phyloP scores from a whole-genome alignment of 1,284 basidiomycete species.

The Coriolopsis trogii region DNA sequence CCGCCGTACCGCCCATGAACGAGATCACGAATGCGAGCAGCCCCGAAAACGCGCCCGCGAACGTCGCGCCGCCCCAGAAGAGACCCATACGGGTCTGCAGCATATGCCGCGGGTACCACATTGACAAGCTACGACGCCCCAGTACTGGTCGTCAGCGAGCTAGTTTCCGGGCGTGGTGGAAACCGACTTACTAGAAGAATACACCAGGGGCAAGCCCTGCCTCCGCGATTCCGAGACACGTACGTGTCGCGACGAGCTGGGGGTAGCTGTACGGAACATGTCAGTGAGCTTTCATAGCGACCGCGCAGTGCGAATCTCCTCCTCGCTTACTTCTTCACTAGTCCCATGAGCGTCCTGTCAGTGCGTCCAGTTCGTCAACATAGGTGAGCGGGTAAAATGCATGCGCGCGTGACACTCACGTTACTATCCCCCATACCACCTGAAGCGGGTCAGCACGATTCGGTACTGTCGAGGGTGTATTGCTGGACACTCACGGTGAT shows the following conservation, averaged over 20 bases:
- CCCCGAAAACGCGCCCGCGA: constrained; percentile 39
- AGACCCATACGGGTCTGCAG: constrained; percentile 36
- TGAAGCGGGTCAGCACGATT: background rate
- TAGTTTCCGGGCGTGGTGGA: background rate
- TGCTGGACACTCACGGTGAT: constrained; percentile 27
- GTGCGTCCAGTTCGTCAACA: constrained; percentile 38
- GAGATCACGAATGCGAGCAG: constrained; percentile 44
- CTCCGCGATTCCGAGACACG: constrained; percentile 67
- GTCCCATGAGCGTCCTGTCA: constrained; percentile 61
- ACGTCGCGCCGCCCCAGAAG: constrained; percentile 39
- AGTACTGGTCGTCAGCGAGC: background rate
- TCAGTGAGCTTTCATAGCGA: background rate
- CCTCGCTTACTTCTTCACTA: constrained; percentile 51
- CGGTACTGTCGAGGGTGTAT: background rate
- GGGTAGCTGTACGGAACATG: constrained; percentile 46
- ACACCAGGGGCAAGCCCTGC: constrained; percentile 72
- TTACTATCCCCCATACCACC: constrained; percentile 33
- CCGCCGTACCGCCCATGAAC: constrained; percentile 42
- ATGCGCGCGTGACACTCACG: constrained; percentile 18
- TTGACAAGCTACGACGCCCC: constrained; percentile 24
- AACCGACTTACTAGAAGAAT: constrained; percentile 50
- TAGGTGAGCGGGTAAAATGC: constrained; percentile 40
- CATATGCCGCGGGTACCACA: constrained; percentile 39
- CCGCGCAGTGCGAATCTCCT: no score
- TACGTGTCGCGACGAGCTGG: constrained; percentile 59